Conservation (phyloP, 352 stramenopile species). For the Pythium aphanidermatum region DNA sequence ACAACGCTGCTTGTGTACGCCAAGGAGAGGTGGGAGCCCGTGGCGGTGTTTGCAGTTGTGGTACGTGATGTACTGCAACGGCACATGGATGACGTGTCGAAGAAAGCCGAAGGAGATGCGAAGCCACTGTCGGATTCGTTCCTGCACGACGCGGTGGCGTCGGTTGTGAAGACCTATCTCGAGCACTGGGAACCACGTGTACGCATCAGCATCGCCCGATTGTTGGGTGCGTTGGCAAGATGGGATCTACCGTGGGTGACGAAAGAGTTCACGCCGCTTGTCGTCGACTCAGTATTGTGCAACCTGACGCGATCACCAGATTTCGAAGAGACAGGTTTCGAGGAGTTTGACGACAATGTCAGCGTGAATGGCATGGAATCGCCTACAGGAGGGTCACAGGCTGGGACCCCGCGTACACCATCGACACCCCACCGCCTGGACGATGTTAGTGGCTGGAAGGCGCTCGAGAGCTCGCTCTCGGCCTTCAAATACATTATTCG, state of each 20-base stretch:
- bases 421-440: constrained; percentile 87
- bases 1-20: constrained; percentile 45
- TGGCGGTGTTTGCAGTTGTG: constrained; percentile 58
- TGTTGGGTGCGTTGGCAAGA: constrained; percentile 61
- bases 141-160: constrained; percentile 33
- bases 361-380: constrained; percentile 76
- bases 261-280: constrained; percentile 51
- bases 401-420: constrained; percentile 56
- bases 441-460: constrained; percentile 96
- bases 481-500: constrained; percentile 84
- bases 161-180: constrained; percentile 44
- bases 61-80: constrained; percentile 42
- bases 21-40: constrained; percentile 66
- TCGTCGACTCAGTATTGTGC: constrained; percentile 72
- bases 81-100: constrained; percentile 16
- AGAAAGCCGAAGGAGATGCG: constrained; percentile 16
- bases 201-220: constrained; percentile 61
- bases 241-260: constrained; percentile 55
- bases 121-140: constrained; percentile 36
- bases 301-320: constrained; percentile 72
- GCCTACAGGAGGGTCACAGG: constrained; percentile 42
- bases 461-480: constrained; percentile 90
- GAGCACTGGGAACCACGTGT: constrained; percentile 86
- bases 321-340: constrained; percentile 73
- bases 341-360: constrained; percentile 75